Conservation (phyloP, 768 basidiomycete genomes). For the Lactarius deliciosus region DNA sequence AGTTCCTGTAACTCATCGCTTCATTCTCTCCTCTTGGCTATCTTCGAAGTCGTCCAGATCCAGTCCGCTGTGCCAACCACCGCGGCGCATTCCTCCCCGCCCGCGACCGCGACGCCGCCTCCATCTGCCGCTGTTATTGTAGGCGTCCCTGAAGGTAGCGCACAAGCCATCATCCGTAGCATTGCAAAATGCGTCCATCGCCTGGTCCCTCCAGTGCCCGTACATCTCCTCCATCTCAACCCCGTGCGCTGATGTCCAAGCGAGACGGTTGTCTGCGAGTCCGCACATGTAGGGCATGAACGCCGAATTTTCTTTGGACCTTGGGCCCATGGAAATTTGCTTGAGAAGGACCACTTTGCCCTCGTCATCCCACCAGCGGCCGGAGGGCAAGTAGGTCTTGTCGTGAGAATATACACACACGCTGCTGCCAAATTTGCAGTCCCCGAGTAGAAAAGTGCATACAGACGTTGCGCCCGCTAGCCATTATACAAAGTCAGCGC, state of each 20-base stretch:
- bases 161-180: not conserved
- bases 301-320: not conserved
- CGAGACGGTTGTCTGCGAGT: conserved; percentile 10
- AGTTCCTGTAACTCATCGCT: conserved; percentile 39
- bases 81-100: not conserved
- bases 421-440: conserved; percentile 40
- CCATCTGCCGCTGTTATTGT: not conserved
- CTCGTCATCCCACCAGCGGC: conserved; percentile 47
- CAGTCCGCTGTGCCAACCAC: conserved; percentile 6
- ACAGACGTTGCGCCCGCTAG: conserved; percentile 56
- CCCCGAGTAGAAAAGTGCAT: conserved; percentile 41
- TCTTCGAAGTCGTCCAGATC: conserved; percentile 11
- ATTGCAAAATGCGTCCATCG: not conserved
- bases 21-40: conserved; percentile 27
- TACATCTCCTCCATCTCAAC: conserved; percentile 13
- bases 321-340: not conserved
- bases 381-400: conserved; percentile 42
- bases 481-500: not conserved
- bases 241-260: conserved; percentile 7
- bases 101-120: not conserved
- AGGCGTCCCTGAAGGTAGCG: no score
- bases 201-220: not conserved
- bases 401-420: conserved; percentile 53
- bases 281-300: conserved; percentile 15
- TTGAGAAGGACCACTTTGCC: not conserved